Base-by-base conservation (phyloP, 352 stramenopile species). In the Phytopythium boreale region DNA sequence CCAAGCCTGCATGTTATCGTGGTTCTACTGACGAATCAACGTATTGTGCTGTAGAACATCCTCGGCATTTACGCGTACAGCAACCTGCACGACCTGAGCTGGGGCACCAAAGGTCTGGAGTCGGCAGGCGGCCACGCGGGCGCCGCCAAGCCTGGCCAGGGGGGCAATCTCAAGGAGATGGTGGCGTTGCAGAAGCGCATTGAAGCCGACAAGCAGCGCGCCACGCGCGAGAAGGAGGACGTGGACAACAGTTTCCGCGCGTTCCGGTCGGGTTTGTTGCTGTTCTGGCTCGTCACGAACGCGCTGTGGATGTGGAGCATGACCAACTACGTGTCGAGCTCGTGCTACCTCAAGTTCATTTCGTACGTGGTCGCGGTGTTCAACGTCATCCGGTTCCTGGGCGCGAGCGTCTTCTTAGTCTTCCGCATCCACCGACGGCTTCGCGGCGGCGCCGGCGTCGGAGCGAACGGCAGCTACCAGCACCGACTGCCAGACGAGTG, bases 281-380 rank as follows among this genome's bases (percentile, higher is more conserved):
- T 86, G 24, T 77, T 77, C 27, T 86, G 77, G 77, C 75, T 87
- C 50, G 71, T 79, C 24, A 74, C 76, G 15, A 85, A 85, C 58
- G 76, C 64, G 19, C 53, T 77, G 6, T 85, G 74, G 71, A 60
- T 82, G 44, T 81, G 77, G 69, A 56, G 64, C 29, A 79, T 81
- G 66, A 77, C 69, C 29, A 70, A 71, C 57, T 77, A 72, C 63
- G 69, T 82, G 31, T 74, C 74, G 9, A 80, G 69, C 56, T 80
- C 71, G 34, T 82, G 74, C 67, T 85, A 85, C 63, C 56, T 85
- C 55, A 66, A 77, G 44, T 71, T 68, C 22, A 67, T 85, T 26
- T 78, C 72, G 56, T 82, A 82, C 57, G 65, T 79, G 4, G 74
- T 80, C 29, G 71, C 66, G 11, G 67, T 79, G 20, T 82, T 81